phyloP scores from a whole-genome alignment of 2,329 filamentous ascomycete genomes.

The Cercospora nicotianae region DNA sequence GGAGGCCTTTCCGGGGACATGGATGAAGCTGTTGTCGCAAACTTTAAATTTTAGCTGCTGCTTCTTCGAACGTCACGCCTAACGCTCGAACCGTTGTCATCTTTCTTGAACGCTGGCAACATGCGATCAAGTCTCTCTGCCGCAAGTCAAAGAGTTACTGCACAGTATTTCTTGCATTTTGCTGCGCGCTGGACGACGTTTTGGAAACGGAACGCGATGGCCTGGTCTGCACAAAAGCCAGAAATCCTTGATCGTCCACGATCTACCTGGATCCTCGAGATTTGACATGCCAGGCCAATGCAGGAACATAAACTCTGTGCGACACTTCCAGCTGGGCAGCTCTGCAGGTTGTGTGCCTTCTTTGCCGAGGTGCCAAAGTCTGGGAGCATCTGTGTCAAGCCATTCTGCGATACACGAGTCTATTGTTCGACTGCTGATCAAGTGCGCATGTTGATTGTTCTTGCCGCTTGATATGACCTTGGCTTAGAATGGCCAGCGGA shows the following conservation, averaged over 20 bases:
- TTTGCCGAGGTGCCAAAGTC: no score
- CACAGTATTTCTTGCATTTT: background rate
- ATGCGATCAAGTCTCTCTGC: background rate
- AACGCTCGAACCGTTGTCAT: background rate
- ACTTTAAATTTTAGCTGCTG: background rate
- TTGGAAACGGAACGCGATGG: background rate
- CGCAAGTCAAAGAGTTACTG: background rate
- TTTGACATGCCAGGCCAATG: constrained; percentile 18
- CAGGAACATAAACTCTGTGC: constrained; percentile 7
- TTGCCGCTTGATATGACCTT: background rate
- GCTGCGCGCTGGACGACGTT: background rate
- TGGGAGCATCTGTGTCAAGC: background rate
- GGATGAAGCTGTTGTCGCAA: background rate
- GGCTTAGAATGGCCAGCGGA: background rate
- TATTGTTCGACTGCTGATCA: background rate
- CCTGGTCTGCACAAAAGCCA: background rate
- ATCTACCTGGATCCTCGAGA: constrained; percentile 9
- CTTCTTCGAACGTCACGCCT: background rate
- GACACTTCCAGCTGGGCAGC: background rate
- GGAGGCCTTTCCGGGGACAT: background rate
- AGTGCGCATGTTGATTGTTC: background rate
- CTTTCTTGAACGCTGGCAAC: background rate
- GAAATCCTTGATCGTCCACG: constrained; percentile 5
- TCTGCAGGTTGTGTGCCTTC: background rate
- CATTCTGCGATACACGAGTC: background rate